Base-by-base conservation (phyloP, 2,329 filamentous ascomycete genomes). In the Fusarium xyrophilum region DNA sequence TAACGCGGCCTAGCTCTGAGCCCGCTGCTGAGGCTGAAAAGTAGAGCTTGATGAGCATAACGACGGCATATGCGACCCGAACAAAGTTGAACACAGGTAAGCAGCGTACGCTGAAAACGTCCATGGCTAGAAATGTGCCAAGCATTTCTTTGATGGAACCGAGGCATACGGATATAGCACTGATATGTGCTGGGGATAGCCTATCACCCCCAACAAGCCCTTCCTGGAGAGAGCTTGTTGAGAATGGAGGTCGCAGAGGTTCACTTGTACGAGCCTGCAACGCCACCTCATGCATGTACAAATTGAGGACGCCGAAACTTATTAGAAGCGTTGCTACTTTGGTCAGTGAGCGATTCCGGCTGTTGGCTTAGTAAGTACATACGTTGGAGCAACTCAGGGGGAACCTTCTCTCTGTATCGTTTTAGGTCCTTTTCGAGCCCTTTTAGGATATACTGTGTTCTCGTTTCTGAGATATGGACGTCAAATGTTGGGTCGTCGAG, bases 231-330 rank as follows among this genome's bases (percentile, higher is more conserved):
- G 80, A 76, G 12, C 82, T 81, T n/a, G 81, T 78, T 74, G 80
- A 82, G 72, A 82, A 81, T 11, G 82, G 81, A 23, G 80, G 80
- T 63, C 74, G 79, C 71, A 86, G 81, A 65, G 86, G 85, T 54
- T 91, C 88, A 12, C 87, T 82, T 23, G 81, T 82, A 57, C 91
- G 88, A 12, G 86, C 82, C 67, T 92, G 89, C 67, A 94, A 86
- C 5, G 87, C 88, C 56, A 92, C 87, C 77, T 94, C 92, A 75
- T 94, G 90, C 81, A 93, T 89, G 75, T 91, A 93, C 6, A 94
- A 80, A 65, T 84, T 90, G 36, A 92, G 76, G 4, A 90, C 85
- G 67, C 89, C 82, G 68, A 92, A 88, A 63, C 86, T 86, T 68
- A 93, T 84, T 21, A 81, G 80, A 46, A 93, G 80, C 0, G 87